phyloP scores from a whole-genome alignment of 495 filamentous ascomycete genomes.

The Aspergillus conjunctus region DNA sequence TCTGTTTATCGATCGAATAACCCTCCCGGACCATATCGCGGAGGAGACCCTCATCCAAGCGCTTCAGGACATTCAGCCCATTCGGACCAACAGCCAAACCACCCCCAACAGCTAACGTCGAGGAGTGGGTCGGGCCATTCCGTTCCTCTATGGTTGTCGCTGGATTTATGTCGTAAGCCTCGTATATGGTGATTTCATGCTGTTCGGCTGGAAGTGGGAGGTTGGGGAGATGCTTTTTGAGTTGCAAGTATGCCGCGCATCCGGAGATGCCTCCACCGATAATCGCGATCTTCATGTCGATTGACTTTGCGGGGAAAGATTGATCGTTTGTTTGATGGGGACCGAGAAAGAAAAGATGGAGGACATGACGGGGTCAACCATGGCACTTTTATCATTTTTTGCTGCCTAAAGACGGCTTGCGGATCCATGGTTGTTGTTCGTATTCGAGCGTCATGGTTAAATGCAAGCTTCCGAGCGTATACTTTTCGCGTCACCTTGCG shows the following conservation, averaged over 20 bases:
- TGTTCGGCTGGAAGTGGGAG: slow-evolving; percentile 20
- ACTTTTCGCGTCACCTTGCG: neutral
- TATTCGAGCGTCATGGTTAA: neutral
- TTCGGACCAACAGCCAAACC: slow-evolving; percentile 53
- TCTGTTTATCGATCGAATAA: slow-evolving; percentile 37
- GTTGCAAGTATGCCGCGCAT: slow-evolving; percentile 48
- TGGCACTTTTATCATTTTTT: neutral
- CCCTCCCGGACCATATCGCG: slow-evolving; percentile 38
- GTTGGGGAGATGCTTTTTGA: slow-evolving; percentile 50
- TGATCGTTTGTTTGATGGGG: neutral
- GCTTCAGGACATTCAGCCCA: slow-evolving; percentile 48
- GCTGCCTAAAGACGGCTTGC: neutral
- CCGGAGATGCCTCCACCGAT: slow-evolving; percentile 56
- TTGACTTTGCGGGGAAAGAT: neutral
- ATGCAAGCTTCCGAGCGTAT: neutral
- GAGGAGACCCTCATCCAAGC: slow-evolving; percentile 42
- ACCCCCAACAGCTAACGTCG: slow-evolving; percentile 50
- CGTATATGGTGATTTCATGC: slow-evolving; percentile 43
- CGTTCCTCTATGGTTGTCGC: slow-evolving; percentile 26
- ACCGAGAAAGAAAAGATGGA: neutral
- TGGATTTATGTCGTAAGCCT: slow-evolving; percentile 38
- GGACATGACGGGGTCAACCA: neutral
- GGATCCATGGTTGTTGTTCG: neutral
- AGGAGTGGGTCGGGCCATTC: slow-evolving; percentile 24
- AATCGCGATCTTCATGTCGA: slow-evolving; percentile 56